Base-by-base conservation (phyloP, 352 stramenopile genomes). In the Elongisporangium prolatum region DNA sequence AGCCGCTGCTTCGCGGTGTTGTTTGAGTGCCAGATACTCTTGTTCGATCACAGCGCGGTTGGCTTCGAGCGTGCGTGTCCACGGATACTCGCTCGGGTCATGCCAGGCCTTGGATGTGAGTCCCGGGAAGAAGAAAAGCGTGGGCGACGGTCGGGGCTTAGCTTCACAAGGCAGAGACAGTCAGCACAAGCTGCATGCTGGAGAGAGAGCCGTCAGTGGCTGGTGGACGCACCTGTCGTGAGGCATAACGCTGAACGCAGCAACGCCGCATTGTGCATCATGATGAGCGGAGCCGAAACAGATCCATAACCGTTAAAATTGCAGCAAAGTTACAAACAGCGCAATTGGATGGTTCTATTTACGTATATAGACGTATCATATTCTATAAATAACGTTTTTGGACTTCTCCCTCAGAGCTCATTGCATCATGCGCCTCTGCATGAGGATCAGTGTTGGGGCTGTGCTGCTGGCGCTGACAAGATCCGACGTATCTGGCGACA, bases 41-140 rank as follows among this genome's bases (percentile, higher is more conserved):
- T 69, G 68, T 5, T 71, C 70, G 64, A 93, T 91, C 21, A 61
- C 59, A 48, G 84, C 75, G 48, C 71, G 72, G 48, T 89, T 86
- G 21, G 61, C 71, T 56, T 88, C 77, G 48, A 93, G 75, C 10
- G 61, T 68, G 18, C 75, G 55, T 5, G 78, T 61, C 72, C 78
- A 89, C 11, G 72, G 64, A 59, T 91, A 93, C n/a, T 77, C 65
- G 44, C 40, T 62, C 0, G 79, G 64, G 49, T 84, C 67, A 52
- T 91, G 80, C 77, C 81, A 93, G 21, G 83, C 69, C 22, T 59
- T 50, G 2, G 83, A 89, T 40, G 75, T 77, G 50, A 93, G 71
- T 0, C 83, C 83, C 1, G 80, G 83, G 64, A 93, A 93, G 66
- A 71, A 88, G 63, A 93, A 93, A 14, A 93, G 73, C 55, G 83